phyloP scores from a whole-genome alignment of 2,329 filamentous ascomycete species.

The Sphaerulina vaccinii region DNA sequence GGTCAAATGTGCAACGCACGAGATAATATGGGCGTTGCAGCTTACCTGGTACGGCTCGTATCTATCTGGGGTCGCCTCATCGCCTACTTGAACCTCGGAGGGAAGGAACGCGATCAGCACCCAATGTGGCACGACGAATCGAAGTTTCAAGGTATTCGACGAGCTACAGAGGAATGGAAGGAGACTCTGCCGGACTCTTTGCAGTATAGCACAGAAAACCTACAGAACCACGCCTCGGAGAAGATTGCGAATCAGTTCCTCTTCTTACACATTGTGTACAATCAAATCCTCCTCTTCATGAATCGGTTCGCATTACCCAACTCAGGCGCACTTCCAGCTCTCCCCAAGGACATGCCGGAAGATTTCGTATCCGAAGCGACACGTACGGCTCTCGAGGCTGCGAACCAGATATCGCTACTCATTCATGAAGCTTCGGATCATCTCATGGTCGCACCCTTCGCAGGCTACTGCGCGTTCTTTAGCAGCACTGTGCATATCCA shows the following conservation, averaged over 20 bases:
- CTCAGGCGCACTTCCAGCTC: conserved; percentile 56
- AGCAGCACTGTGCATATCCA: conserved; percentile 94
- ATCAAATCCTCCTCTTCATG: conserved; percentile 87
- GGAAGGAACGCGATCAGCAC: conserved; percentile 72
- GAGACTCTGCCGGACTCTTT: conserved; percentile 67
- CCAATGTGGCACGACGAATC: conserved; percentile 84
- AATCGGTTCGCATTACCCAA: conserved; percentile 79
- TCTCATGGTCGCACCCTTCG: conserved; percentile 84
- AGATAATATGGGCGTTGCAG: conserved; percentile 90
- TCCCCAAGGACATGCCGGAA: conserved; percentile 68
- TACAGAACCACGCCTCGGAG: conserved; percentile 79
- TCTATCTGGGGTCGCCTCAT: conserved; percentile 88
- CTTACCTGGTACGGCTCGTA: conserved; percentile 82
- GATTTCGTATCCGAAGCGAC: conserved; percentile 75
- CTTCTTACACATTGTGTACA: conserved; percentile 84
- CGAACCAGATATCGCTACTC: conserved; percentile 80
- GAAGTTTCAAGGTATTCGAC: conserved; percentile 67
- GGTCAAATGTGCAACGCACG: conserved; percentile 64
- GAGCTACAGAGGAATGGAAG: conserved; percentile 69
- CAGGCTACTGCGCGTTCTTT: conserved; percentile 90
- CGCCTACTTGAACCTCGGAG: conserved; percentile 85
- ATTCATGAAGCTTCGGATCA: conserved; percentile 78
- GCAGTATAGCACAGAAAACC: conserved; percentile 76
- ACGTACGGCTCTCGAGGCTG: conserved; percentile 75
- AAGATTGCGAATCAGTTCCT: conserved; percentile 87